Evolutionary conservation across 805 yeast species (phyloP), one percentile per base, ranked within the genome.

Genomic region (Barnettozyma wickerhamii): DNA sequence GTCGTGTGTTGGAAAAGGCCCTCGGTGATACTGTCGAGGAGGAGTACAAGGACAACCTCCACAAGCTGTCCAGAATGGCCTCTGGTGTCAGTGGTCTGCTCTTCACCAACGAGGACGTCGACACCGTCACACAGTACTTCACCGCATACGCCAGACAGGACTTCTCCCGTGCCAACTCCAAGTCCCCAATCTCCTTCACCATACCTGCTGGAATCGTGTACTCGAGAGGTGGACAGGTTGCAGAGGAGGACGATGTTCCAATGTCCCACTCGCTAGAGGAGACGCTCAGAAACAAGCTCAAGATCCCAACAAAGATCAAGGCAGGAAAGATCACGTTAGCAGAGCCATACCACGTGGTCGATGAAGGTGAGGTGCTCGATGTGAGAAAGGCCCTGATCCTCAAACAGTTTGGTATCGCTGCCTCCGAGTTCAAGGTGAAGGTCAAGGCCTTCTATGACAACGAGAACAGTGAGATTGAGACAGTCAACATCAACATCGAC

Each of bases 231-330:
- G 99, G 99, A 18, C 95, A 87, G 65, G 69, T 90, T 38, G 74
- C 96, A 23, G 66, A 62, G 19, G 97, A 89, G 59, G 98, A 93
- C 50, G 99, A 93, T 63, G 89, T 93, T 17, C 96, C 97, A 53
- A 81, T 93, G 85, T 83, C 95, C 10, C 99, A 93, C 62, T 88
- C 98, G 6, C 74, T 95, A 67, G 99, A 93, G 65, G 87, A 89
- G 56, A 87, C 95, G 30, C 65, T 93, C 58, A 84, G 99, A 72
- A 85, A 80, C 64, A 84, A 84, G 60, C 80, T 80, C 51, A 90
- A 91, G 60, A 77, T 93, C 53, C 98, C 99, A 52, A 90, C 98
- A 5, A 82, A 79, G 59, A 84, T 93, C 50, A 84, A 84, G 58
- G 74, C 81, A 38, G 99, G 99, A 62, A 91, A 91, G 62, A 83